Evolutionary conservation across 1,284 basidiomycete species (phyloP).

Genomic region (Clitocybe nebularis): DNA sequence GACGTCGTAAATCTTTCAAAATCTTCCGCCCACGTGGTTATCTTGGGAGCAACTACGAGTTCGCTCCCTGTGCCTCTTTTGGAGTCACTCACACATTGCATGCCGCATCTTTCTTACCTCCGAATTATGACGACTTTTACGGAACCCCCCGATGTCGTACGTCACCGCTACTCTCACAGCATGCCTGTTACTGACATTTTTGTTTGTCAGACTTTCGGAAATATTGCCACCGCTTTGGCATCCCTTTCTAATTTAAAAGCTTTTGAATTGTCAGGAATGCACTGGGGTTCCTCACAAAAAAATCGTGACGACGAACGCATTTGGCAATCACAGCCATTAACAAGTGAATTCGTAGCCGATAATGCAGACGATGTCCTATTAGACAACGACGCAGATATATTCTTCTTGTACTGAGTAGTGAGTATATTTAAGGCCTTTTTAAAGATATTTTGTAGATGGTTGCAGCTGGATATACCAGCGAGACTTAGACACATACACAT

Average conservation of each 20-base stretch:
- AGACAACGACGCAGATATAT: slow-evolving; percentile 33
- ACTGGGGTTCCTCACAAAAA: slow-evolving; percentile 52
- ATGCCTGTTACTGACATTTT: slow-evolving; percentile 16
- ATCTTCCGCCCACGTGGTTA: slow-evolving; percentile 39
- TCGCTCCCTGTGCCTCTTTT: slow-evolving; percentile 42
- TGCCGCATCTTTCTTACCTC: slow-evolving; percentile 48
- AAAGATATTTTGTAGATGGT: background rate
- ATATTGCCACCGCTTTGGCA: slow-evolving; percentile 53
- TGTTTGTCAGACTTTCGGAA: slow-evolving; percentile 48
- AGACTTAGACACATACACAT: background rate
- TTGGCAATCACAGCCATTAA: slow-evolving; percentile 52
- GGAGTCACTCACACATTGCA: slow-evolving; percentile 36
- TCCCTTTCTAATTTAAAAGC: slow-evolving; percentile 51
- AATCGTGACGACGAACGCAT: slow-evolving; percentile 30
- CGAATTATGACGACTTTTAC: slow-evolving; percentile 49
- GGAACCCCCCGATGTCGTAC: slow-evolving; percentile 43
- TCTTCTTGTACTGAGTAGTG: slow-evolving; percentile 38
- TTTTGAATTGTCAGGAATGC: slow-evolving; percentile 71
- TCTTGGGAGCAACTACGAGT: slow-evolving; percentile 43
- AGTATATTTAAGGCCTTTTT: background rate
- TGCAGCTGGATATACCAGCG: background rate
- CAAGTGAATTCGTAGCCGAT: slow-evolving; percentile 21
- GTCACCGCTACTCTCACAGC: slow-evolving; percentile 22
- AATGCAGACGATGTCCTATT: slow-evolving; percentile 27
- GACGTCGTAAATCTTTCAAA: slow-evolving; percentile 46